Conservation (phyloP, 495 filamentous ascomycete species). For the Daldinia childiae region DNA sequence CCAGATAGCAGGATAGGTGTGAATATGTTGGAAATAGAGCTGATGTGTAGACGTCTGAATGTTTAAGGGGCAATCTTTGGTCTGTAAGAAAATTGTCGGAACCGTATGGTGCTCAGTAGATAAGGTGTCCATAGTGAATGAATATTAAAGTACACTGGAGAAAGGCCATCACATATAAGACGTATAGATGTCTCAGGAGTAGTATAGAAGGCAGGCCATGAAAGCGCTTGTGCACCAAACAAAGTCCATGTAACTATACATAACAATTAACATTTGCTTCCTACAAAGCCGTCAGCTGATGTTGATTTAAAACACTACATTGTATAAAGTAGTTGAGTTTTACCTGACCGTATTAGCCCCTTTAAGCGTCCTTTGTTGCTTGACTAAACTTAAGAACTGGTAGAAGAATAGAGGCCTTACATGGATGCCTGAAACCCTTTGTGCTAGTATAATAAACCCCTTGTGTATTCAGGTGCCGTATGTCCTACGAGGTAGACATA, state of each 20-base stretch:
- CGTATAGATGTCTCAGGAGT: not conserved
- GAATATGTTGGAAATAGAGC: not conserved
- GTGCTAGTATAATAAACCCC: not conserved
- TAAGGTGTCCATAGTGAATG: conserved; percentile 5
- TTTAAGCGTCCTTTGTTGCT: not conserved
- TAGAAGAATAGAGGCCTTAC: not conserved
- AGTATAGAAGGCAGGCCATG: not conserved
- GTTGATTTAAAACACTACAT: not conserved
- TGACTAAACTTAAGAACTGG: not conserved
- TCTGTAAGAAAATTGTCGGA: not conserved
- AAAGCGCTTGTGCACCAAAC: not conserved
- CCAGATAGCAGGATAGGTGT: not conserved
- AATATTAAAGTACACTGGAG: not conserved
- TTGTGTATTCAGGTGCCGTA: not conserved
- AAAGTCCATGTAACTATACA: conserved; percentile 5
- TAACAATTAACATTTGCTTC: not conserved
- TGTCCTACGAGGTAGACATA: not conserved
- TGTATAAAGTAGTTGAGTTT: not conserved
- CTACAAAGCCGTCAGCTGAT: not conserved
- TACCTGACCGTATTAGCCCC: not conserved
- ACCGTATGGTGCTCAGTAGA: conserved; percentile 1
- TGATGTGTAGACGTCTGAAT: not conserved
- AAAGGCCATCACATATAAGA: not conserved
- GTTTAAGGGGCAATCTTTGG: not conserved
- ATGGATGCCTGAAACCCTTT: conserved; percentile 4